Percentiles rank a stretch among this genome's conserved stretches.
Evolutionary conservation across 345 rosid genomes (phyloP).

Genomic region (Aethionema arabicum): DNA sequence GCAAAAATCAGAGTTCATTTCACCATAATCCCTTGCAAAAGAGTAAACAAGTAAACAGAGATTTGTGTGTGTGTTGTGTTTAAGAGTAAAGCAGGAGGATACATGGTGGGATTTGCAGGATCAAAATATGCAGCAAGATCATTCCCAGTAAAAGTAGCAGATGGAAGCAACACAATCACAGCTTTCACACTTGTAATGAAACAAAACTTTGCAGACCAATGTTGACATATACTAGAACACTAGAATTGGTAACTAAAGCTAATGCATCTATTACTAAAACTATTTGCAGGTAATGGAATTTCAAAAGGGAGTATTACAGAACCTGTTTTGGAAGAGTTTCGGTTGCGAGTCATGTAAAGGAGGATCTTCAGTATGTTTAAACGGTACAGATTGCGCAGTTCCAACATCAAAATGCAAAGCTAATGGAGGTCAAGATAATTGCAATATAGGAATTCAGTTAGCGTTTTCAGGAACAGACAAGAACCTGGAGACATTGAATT

Average conservation of each 20-base stretch:
- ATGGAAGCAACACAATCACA: conserved; percentile 61
- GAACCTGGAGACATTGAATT: conserved; percentile 63
- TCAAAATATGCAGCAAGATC: conserved; percentile 95
- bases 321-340: conserved; percentile 72
- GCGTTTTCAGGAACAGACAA: conserved; percentile 85
- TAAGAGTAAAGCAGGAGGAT: conserved; percentile 63
- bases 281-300: conserved; percentile 69
- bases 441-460: conserved; percentile 63
- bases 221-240: not conserved
- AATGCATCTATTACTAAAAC: no score
- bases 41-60: not conserved
- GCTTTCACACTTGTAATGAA: conserved; percentile 82
- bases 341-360: conserved; percentile 66
- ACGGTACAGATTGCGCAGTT: conserved; percentile 65
- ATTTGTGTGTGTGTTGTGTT: conserved; percentile 9
- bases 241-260: not conserved
- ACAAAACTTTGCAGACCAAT: not conserved
- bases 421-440: conserved; percentile 48
- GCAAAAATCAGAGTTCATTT: no score
- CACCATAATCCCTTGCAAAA: no score
- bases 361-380: conserved; percentile 47
- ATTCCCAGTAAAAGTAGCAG: conserved; percentile 60
- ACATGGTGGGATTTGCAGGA: conserved; percentile 93
- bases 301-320: conserved; percentile 71
- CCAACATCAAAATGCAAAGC: conserved; percentile 55